Percentiles rank a stretch among this genome's conserved stretches.
These are phyloP conservation scores for Fennellomyces sp. DNA, from an alignment of 371 early-diverging fungal species.

Conservation along the genomic window DNA sequence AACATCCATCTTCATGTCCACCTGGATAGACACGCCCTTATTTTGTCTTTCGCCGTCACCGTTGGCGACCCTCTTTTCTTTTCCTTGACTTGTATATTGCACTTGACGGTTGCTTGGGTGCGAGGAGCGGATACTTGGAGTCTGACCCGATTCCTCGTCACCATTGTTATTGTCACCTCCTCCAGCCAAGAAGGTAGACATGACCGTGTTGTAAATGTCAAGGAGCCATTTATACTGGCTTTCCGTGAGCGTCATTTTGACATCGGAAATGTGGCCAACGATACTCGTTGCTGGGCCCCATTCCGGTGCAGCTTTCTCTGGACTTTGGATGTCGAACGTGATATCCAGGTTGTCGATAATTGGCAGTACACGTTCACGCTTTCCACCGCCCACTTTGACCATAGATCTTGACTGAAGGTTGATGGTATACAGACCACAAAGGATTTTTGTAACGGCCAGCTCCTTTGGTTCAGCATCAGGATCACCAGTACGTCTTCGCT, in stretches of 20 bases:
- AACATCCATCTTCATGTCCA: conserved; percentile 27
- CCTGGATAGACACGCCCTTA: neutral
- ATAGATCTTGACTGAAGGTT: conserved; percentile 64
- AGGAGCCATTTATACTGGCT: conserved; percentile 80
- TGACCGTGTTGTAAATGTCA: conserved; percentile 62
- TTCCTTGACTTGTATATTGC: neutral
- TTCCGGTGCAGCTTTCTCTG: conserved; percentile 19
- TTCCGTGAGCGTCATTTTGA: conserved; percentile 79
- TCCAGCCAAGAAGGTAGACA: conserved; percentile 55
- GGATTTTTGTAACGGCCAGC: conserved; percentile 56
- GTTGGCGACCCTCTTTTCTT: neutral
- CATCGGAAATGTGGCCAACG: conserved; percentile 72
- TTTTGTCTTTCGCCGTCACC: neutral
- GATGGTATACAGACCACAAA: conserved; percentile 72
- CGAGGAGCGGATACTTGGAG: neutral
- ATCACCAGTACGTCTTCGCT: conserved; percentile 22
- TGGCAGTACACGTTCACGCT: conserved; percentile 53
- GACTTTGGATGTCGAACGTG: conserved; percentile 59
- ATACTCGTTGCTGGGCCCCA: conserved; percentile 58
- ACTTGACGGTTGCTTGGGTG: neutral
- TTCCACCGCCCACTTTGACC: neutral
- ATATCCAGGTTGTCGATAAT: conserved; percentile 88
- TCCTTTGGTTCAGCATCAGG: conserved; percentile 23
- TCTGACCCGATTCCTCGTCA: neutral
- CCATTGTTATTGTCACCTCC: conserved; percentile 12